phyloP scores from a whole-genome alignment of 305 asterid species.

The Solanum aculeatissimum region DNA sequence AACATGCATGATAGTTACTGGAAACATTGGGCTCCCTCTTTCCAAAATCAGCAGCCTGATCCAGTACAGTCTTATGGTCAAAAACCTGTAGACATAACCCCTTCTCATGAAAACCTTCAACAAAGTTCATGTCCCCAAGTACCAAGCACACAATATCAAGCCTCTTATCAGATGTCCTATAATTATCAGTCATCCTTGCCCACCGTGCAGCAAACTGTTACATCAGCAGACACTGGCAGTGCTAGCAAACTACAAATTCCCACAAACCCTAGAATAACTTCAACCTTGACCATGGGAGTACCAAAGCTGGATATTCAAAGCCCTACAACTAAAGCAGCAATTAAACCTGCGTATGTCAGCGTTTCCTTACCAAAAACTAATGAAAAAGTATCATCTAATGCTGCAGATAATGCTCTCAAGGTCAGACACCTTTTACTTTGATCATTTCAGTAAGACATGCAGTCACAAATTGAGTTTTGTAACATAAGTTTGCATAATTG shows the following conservation, averaged over 20 bases:
- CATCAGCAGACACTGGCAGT: conserved; percentile 42
- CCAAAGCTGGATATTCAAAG: conserved; percentile 54
- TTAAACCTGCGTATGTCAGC: conserved; percentile 77
- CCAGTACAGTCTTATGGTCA: conserved; percentile 40
- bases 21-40: conserved; percentile 49
- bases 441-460: not conserved
- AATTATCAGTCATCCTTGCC: conserved; percentile 52
- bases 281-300: conserved; percentile 39
- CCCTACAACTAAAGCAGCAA: conserved; percentile 23
- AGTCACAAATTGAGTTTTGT: not conserved
- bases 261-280: conserved; percentile 90
- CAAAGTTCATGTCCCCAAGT: conserved; percentile 40
- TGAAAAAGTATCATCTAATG: conserved; percentile 34
- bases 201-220: conserved; percentile 41
- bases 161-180: conserved; percentile 51
- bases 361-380: conserved; percentile 51
- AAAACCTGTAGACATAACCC: conserved; percentile 30
- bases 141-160: conserved; percentile 30
- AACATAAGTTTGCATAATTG: not conserved
- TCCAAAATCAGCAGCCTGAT: conserved; percentile 40
- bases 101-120: conserved; percentile 35
- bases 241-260: conserved; percentile 80
- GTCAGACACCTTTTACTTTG: conserved; percentile 21
- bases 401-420: conserved; percentile 62
- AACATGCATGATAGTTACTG: conserved; percentile 50